A percentile compares a stretch with the other conserved stretches of the same genome.
These are phyloP conservation scores for Ceratobasidium sp. DNA, from an alignment of 1,284 basidiomycete genomes.

Conservation along the genomic window DNA sequence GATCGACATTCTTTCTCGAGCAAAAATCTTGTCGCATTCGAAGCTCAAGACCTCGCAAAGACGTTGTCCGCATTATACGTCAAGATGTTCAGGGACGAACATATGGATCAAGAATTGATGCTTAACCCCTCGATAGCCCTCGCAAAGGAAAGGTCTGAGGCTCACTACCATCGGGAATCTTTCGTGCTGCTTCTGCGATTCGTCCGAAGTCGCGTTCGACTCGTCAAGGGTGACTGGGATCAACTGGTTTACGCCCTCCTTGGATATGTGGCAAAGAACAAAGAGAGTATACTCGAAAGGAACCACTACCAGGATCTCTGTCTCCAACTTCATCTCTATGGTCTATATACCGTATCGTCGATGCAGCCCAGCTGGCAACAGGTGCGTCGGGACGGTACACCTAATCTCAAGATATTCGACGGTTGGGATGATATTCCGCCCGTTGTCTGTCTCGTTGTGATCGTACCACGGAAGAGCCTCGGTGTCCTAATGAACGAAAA, in stretches of 20 bases:
- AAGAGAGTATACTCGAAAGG: neutral
- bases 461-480: neutral
- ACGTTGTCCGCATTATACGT: constrained; percentile 6
- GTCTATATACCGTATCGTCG: neutral
- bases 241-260: neutral
- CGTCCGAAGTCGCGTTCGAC: neutral
- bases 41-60: constrained; percentile 4
- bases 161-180: constrained; percentile 15
- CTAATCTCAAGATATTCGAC: neutral
- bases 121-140: neutral
- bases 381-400: neutral
- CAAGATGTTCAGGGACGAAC: constrained; percentile 22
- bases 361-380: constrained; percentile 8
- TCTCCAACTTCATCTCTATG: constrained; percentile 11
- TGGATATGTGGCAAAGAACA: neutral
- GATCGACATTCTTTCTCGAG: neutral
- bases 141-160: neutral
- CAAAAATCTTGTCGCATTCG: neutral
- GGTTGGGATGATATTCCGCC: constrained; percentile 21
- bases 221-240: constrained; percentile 10
- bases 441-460: constrained; percentile 21
- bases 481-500: neutral
- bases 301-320: constrained; percentile 22
- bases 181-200: constrained; percentile 10
- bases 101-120: neutral